Percentiles rank a stretch among this genome's conserved stretches.
phyloP scores from a whole-genome alignment of 495 filamentous ascomycete genomes.

The Podospora pseudoanserina region DNA sequence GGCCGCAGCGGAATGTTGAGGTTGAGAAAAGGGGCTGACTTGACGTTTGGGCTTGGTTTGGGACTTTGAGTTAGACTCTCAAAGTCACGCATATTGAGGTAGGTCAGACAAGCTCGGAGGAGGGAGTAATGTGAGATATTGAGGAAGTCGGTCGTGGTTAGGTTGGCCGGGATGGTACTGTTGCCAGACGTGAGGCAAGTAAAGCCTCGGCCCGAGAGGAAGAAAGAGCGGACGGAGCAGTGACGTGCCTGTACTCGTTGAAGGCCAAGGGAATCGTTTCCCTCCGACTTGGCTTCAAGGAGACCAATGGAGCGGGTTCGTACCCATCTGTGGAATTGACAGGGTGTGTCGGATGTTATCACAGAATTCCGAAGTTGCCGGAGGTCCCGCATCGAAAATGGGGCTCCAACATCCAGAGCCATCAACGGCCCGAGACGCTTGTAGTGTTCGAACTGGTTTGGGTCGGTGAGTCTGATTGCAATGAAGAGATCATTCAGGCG shows the following conservation, averaged over 20 bases:
- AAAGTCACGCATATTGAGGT: conserved; percentile 39
- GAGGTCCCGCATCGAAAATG: conserved; percentile 34
- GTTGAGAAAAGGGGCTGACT: not conserved
- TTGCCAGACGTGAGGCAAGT: conserved; percentile 24
- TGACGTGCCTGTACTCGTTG: conserved; percentile 35
- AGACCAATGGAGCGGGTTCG: conserved; percentile 38
- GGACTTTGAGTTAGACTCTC: conserved; percentile 23
- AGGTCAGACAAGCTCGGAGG: conserved; percentile 33
- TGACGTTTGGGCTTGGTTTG: not conserved
- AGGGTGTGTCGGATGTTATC: conserved; percentile 34
- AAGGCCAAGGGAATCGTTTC: conserved; percentile 31
- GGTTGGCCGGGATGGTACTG: conserved; percentile 12
- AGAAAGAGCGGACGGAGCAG: conserved; percentile 36
- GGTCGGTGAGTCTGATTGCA: conserved; percentile 32
- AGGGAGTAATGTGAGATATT: conserved; percentile 36
- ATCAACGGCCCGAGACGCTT: conserved; percentile 23
- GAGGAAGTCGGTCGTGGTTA: conserved; percentile 22
- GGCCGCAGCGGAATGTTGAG: not conserved
- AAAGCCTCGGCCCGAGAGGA: conserved; percentile 36
- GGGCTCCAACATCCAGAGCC: conserved; percentile 28
- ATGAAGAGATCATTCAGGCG: conserved; percentile 35
- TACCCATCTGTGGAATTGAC: conserved; percentile 37
- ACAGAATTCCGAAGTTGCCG: conserved; percentile 29
- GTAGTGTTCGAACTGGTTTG: conserved; percentile 17
- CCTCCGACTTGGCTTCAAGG: conserved; percentile 29